A percentile compares a stretch with the other conserved stretches of the same genome.
phyloP scores from a whole-genome alignment of 257 asterid species.

The Scutellaria minor region DNA sequence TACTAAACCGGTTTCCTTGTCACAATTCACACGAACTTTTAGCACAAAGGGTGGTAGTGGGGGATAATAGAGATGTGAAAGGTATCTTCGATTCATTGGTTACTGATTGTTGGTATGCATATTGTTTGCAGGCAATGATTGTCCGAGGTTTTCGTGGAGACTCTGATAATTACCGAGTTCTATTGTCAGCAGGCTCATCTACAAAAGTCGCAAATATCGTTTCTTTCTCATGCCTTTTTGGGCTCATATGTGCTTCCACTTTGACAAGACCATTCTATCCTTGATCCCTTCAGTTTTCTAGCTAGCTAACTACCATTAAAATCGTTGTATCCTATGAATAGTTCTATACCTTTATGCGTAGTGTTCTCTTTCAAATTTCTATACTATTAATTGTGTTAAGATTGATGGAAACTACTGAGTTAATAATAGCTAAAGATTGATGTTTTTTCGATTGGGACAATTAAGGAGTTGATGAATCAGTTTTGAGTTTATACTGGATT shows the following conservation, averaged over 20 bases:
- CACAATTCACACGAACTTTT: background rate
- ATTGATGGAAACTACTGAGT: too few species aligned
- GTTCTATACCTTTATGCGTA: background rate
- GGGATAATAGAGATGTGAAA: background rate
- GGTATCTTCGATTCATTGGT: background rate
- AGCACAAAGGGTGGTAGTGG: too few species aligned
- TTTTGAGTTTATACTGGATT: too few species aligned
- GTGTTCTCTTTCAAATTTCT: too few species aligned
- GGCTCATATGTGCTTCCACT: slow-evolving; percentile 64
- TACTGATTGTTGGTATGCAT: background rate
- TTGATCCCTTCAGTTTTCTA: slow-evolving; percentile 30
- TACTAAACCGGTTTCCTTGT: background rate
- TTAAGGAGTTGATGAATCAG: too few species aligned
- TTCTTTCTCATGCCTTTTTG: slow-evolving; percentile 70
- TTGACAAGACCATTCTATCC: slow-evolving; percentile 45
- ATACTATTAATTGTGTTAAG: too few species aligned
- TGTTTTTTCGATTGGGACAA: too few species aligned
- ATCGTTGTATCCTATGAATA: background rate
- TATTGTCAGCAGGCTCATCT: slow-evolving; percentile 75
- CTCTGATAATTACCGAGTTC: slow-evolving; percentile 61
- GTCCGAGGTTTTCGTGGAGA: slow-evolving; percentile 95
- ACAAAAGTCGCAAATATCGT: slow-evolving; percentile 53
- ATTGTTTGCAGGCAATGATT: slow-evolving; percentile 84
- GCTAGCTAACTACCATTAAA: background rate
- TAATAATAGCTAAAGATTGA: too few species aligned